Conservation (phyloP, 1,284 basidiomycete species). For the Tilletia caries region DNA sequence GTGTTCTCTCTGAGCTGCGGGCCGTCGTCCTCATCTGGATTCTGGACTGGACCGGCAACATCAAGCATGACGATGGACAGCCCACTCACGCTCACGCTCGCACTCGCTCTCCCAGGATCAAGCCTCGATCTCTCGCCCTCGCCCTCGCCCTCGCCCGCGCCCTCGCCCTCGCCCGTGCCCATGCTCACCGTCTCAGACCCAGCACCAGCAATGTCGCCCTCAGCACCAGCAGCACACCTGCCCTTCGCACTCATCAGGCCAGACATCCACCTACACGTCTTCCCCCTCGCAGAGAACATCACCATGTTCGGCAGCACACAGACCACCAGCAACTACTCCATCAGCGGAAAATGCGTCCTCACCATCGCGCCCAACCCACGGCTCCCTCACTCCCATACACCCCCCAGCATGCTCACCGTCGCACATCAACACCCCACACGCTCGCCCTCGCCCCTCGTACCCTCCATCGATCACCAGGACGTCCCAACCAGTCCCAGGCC, state of each 20-base stretch:
- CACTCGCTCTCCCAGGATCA: too few species aligned
- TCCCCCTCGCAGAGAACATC: constrained; percentile 35
- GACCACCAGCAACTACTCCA: constrained; percentile 47
- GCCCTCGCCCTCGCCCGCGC: neutral
- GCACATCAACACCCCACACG: neutral
- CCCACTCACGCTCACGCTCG: too few species aligned
- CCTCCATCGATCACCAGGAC: neutral
- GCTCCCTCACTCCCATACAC: neutral
- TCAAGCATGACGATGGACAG: too few species aligned
- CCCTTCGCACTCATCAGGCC: neutral
- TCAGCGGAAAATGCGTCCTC: constrained; percentile 13
- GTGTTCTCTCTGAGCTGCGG: too few species aligned
- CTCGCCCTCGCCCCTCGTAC: constrained; percentile 4
- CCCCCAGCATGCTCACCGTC: neutral
- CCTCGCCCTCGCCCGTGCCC: neutral
- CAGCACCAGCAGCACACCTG: neutral
- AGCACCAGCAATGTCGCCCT: too few species aligned
- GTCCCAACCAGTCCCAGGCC: too few species aligned
- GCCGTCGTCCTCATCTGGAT: too few species aligned
- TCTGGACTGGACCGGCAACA: too few species aligned
- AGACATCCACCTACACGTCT: neutral
- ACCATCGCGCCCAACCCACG: neutral
- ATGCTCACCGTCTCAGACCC: constrained; percentile 3
- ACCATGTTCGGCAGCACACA: constrained; percentile 53
- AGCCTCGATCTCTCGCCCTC: too few species aligned